Evolutionary conservation across 345 rosid species (phyloP), one percentile per base, ranked within the genome.

Genomic region (Capsella bursapastoris): DNA sequence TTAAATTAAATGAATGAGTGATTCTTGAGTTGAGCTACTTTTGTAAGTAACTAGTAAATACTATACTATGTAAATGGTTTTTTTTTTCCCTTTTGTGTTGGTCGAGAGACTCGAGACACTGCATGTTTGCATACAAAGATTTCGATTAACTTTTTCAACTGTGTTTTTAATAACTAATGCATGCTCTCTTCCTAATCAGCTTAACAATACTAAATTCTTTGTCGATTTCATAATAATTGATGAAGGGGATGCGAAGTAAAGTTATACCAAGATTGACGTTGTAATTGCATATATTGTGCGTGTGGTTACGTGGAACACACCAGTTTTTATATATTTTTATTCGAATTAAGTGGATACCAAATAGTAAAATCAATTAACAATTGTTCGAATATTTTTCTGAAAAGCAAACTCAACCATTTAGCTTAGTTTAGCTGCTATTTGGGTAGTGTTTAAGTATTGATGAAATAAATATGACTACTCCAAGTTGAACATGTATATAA

Each of bases 291-390:
- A 45, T 15, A 45, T 15, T 22, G 29, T 55, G 18, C 14, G 29
- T 56, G 10, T 27, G 2, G 7, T 45, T 56, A 73, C 64, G 77
- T 55, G 64, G 64, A 55, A 10, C 22, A 15, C 77, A 72, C 47
- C 25, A 29, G 3, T 27, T 18, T 14, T 22, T 43, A 4, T 6
- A 28, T 4, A 7, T 37, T 0, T 50, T 49, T 37, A 38, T 71
- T 71, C 43, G 25, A 51, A 38, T 40, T 63, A 4, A 53, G 70
- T 53, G n/a, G 70, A 27, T 31, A 4, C 13, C 18, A 64, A 14
- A 22, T 22, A 18, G 47, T 13, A 4, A 41, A 13, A 52, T 63
- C 41, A 56, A 44, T 44, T 34, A 41, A 31, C 25, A 1, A 7
- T 25, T 50, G 4, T 43, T 10, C 10, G 10, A 1, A 47, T 55